Base-by-base conservation (phyloP, 495 filamentous ascomycete genomes). In the Neurospora sp. region DNA sequence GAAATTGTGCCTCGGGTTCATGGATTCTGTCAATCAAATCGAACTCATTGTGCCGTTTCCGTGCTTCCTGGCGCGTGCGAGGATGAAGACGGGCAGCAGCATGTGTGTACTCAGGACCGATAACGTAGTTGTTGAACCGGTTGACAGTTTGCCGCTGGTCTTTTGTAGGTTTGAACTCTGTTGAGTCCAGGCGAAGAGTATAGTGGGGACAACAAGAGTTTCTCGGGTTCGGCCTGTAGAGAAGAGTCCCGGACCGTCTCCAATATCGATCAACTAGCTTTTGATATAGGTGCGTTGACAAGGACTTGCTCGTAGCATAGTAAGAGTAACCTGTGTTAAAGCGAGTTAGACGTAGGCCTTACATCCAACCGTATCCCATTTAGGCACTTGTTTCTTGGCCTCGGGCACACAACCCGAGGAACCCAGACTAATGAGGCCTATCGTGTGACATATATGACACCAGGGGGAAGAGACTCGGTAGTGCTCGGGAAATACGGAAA, bases 161-260 rank as follows among this genome's bases (percentile, higher is more conserved):
- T 80, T 88, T 91, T 69, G 88, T 85, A 61, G 95, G 82, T 76
- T 89, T 88, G 81, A 92, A 96, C 44, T 84, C 83, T 12, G 85
- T 80, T 7, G 90, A 91, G 78, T 95, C 90, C 68, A 98, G 86
- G 70, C 96, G 90, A 74, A 98, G 90, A 2, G 94, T 96, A 80
- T 98, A 97, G 74, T 97, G 93, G n/a, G 94, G 93, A 79, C 96
- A 99, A 78, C 96, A 99, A 71, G 93, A 92, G 71, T 89, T 83
- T 65, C 83, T 86, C 76, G 91, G 88, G 81, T 98, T 93, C 71
- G 93, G 96, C 76, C 96, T 93, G 84, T 99, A 99, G 75, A 97
- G 87, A n/a, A 95, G 84, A n/a, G 85, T 88, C 10, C 82, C 87
- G 70, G 89, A 98, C 83, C 96, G 87, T 82, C 96, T 89, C 94